Evolutionary conservation across 1,284 basidiomycete genomes (phyloP).

Genomic region (Ceratobasidium sp.): DNA sequence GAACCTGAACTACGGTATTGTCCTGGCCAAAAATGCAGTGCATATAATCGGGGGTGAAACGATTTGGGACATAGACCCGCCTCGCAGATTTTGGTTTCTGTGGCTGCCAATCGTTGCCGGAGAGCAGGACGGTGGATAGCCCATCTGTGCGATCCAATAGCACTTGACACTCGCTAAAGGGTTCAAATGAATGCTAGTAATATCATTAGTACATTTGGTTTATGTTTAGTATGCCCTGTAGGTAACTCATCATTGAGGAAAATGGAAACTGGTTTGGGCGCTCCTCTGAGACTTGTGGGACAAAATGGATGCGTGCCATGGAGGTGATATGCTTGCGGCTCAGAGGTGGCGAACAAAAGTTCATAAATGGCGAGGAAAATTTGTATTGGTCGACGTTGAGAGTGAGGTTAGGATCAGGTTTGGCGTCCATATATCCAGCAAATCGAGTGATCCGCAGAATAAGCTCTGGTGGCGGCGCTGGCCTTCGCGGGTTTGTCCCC

Average conservation of each 20-base stretch:
- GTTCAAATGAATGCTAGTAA: background rate
- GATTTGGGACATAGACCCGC: background rate
- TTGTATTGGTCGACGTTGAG: background rate
- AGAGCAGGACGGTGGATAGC: too few relatives aligned
- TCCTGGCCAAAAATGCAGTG: background rate
- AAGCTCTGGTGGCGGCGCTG: constrained; percentile 9
- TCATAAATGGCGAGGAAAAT: background rate
- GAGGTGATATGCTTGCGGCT: constrained; percentile 9
- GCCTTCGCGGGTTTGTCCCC: background rate
- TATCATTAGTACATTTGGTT: too few relatives aligned
- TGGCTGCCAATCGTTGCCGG: background rate
- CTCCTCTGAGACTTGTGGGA: background rate
- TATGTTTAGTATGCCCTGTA: too few relatives aligned
- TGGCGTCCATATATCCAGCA: constrained; percentile 15
- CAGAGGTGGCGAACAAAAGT: background rate
- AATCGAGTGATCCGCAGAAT: constrained; percentile 13
- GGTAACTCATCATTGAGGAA: background rate
- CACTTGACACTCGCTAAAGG: background rate
- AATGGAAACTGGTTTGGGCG: background rate
- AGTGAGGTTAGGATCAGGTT: constrained; percentile 16
- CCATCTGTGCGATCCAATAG: background rate
- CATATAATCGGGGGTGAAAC: constrained; percentile 13
- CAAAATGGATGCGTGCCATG: constrained; percentile 8
- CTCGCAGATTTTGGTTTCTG: background rate
- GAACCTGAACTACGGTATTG: background rate